Evolutionary conservation across 192 early-diverging fungal genomes (phyloP), one percentile per base, ranked within the genome.

Genomic region (Jimgerdemannia lactiflua): DNA sequence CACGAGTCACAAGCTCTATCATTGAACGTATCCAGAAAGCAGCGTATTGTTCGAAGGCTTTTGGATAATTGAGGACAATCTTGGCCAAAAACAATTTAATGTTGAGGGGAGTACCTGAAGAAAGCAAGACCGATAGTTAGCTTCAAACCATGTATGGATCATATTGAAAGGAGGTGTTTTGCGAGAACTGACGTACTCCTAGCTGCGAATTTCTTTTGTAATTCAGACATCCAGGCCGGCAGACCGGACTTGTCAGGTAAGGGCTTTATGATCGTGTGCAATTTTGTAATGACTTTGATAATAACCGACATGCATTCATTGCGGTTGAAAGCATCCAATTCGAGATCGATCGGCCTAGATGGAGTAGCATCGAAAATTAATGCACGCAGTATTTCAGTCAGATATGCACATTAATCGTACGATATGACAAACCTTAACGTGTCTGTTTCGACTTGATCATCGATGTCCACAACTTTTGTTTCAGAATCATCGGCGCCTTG

Each of bases 291-390:
- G n/a, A 91, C 75, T 18, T 79, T 78, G n/a, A 91, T 59, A 7
- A 93, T 80, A 43, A 76, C 79, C 71, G 80, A 75, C 91, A 92
- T 92, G 79, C 92, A 93, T 14, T 86, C 77, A 73, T 93, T 91
- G 9, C 77, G 43, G 73, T 90, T 89, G 71, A 90, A 84, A 3
- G 69, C 69, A 59, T 89, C 89, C 49, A 89, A 54, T 44, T 90
- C 89, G 0, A 89, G 65, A 10, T 78, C 77, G 42, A 73, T 29
- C 14, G 72, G 14, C 3, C 41, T 59, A 14, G 14, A 59, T 10
- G 49, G 49, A 59, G 2, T 59, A 14, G 49, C 49, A 14, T 10
- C 14, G 29, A 29, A 59, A 59, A 10, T 59, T 59, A 59, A 10
- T 59, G 14, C 49, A 59, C 2, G 49, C 6, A 59, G 2, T 14